Evolutionary conservation across 1,139 yeast species (phyloP).

Genomic region (Saccharomyces hybrid): DNA sequence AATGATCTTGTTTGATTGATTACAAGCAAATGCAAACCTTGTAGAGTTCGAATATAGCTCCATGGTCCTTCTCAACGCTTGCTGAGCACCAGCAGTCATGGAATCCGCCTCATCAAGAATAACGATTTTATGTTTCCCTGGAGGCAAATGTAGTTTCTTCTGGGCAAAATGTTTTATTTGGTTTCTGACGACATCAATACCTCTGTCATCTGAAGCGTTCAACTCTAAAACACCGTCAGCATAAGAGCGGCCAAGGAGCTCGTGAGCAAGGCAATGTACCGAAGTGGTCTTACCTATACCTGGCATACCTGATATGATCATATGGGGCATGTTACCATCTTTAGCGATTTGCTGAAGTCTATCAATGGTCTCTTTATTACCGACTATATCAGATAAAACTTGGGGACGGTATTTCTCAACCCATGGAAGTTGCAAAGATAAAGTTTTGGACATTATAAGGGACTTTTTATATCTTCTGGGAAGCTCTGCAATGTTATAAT

Average conservation of each 20-base stretch:
- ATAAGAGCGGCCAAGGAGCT: slow-evolving; percentile 66
- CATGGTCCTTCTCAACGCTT: slow-evolving; percentile 95
- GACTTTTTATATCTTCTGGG: not conserved
- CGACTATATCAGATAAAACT: slow-evolving; percentile 75
- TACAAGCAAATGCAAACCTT: slow-evolving; percentile 95
- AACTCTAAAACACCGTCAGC: slow-evolving; percentile 83
- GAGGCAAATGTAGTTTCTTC: slow-evolving; percentile 69
- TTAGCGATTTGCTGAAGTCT: slow-evolving; percentile 75
- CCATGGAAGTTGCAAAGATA: slow-evolving; percentile 45
- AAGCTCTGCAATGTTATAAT: not conserved
- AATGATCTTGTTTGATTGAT: slow-evolving; percentile 86
- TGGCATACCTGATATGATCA: slow-evolving; percentile 89
- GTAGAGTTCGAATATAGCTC: slow-evolving; percentile 91
- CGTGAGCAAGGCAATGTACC: slow-evolving; percentile 81
- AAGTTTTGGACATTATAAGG: slow-evolving; percentile 13
- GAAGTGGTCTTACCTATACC: slow-evolving; percentile 98
- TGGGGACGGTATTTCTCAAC: slow-evolving; percentile 93
- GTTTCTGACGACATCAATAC: slow-evolving; percentile 89
- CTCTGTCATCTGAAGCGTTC: slow-evolving; percentile 95
- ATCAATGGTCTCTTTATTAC: slow-evolving; percentile 84
- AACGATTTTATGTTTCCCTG: slow-evolving; percentile 78
- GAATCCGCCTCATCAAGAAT: slow-evolving; percentile 93
- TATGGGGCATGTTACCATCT: slow-evolving; percentile 95
- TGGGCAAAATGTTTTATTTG: slow-evolving; percentile 94
- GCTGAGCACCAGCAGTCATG: slow-evolving; percentile 91